Conservation (phyloP, 805 yeast genomes). For the Ogataea salicorniae region DNA sequence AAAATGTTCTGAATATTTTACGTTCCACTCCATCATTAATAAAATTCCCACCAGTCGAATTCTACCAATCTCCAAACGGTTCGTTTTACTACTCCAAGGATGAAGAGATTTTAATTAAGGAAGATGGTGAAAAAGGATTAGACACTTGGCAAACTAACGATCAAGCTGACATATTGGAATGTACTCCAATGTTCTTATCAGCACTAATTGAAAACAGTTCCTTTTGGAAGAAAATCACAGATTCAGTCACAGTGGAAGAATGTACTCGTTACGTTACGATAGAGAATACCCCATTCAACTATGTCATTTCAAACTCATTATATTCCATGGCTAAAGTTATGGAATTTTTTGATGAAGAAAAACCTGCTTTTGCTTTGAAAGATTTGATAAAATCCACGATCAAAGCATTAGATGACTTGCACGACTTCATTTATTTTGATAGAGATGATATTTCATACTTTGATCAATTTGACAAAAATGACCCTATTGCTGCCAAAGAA, state of each 20-base stretch:
- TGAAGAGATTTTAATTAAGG: constrained; percentile 39
- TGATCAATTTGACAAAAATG: constrained; percentile 25
- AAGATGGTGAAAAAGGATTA: constrained; percentile 36
- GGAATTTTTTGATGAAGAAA: constrained; percentile 52
- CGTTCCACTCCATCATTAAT: constrained; percentile 38
- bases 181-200: constrained; percentile 44
- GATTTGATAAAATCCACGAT: constrained; percentile 15
- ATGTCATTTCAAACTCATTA: constrained; percentile 48
- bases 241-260: constrained; percentile 35
- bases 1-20: constrained; percentile 42
- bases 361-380: constrained; percentile 42
- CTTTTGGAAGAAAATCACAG: constrained; percentile 38
- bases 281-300: constrained; percentile 58
- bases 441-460: constrained; percentile 34
- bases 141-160: constrained; percentile 50
- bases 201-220: constrained; percentile 49
- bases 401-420: constrained; percentile 11
- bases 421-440: constrained; percentile 26
- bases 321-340: constrained; percentile 49
- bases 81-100: constrained; percentile 35
- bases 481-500: constrained; percentile 15
- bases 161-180: constrained; percentile 44
- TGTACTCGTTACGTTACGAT: constrained; percentile 47
- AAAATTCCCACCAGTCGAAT: constrained; percentile 35
- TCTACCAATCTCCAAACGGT: constrained; percentile 38